Evolutionary conservation across 768 basidiomycete genomes (phyloP), one percentile per base, ranked within the genome.

Genomic region (Porphyrellus cyaneotinctus): DNA sequence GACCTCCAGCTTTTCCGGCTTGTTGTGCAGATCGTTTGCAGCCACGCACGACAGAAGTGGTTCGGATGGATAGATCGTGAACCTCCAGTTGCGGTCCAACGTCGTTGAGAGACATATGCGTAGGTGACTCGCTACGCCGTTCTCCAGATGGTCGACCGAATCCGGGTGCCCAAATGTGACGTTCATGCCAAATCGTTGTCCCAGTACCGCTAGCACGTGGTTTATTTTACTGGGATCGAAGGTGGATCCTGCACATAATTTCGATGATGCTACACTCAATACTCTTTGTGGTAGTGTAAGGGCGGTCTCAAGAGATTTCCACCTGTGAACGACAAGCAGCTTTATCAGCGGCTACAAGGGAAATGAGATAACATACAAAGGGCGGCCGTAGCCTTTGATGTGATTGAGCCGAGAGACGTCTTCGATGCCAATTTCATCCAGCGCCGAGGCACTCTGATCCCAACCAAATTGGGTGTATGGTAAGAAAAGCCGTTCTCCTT

Each of bases 51-150:
- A 63, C 15, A 63, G 14, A 12, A 62, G 14, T 6, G 60, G 51
- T n/a, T 64, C 60, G 17, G 55, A 62, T 15, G 62, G 54, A 37
- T 58, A 57, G 14, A 24, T 33, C 13, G 61, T 59, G 18, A 51
- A 59, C n/a, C 41, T 39, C 52, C 61, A 50, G 14, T 43, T 35
- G 14, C 55, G 43, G 31, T 54, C 51, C 47, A 37, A 15, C 15
- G 53, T 55, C 2, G 33, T 53, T 31, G 26, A 20, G 26, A 46
- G 51, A 24, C 53, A 64, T 8, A 56, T 22, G 2, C 51, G 58
- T 2, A 61, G 51, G 24, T 64, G 49, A 14, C 53, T 60, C 26
- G 51, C 51, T 6, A 64, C 52, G 6, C 43, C 43, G 0, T 4
- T 32, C 47, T 58, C 47, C 9, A 57, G 23, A 35, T 38, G 20